A percentile compares a stretch with the other conserved stretches of the same genome.
Conservation (phyloP, 1,284 basidiomycete genomes). For the Leccinum griseonigrum region DNA sequence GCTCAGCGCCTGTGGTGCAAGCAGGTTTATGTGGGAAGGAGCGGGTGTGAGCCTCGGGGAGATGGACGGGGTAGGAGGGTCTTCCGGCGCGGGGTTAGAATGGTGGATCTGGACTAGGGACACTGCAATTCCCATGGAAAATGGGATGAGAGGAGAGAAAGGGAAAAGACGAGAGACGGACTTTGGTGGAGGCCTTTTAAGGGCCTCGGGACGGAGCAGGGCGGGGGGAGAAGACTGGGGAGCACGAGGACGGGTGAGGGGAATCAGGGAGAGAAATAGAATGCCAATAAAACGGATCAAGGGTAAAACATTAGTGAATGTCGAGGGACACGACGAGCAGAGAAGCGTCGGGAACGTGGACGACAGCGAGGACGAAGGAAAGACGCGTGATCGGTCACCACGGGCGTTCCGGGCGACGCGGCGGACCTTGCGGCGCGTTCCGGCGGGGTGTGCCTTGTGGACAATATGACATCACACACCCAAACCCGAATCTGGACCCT, state of each 20-base stretch:
- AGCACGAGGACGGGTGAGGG: conserved; percentile 27
- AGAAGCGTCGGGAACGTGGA: conserved; percentile 17
- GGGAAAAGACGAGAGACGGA: conserved; percentile 15
- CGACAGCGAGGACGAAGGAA: conserved; percentile 18
- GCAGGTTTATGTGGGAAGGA: conserved; percentile 30
- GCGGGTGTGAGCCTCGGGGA: conserved; percentile 17
- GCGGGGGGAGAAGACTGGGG: conserved; percentile 26
- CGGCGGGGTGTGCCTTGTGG: conserved; percentile 15
- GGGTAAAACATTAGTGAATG: conserved; percentile 20
- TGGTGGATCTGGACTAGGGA: conserved; percentile 34
- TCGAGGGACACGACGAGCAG: conserved; percentile 13
- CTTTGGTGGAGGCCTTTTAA: conserved; percentile 27
- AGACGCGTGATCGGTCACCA: conserved; percentile 25
- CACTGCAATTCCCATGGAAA: conserved; percentile 33
- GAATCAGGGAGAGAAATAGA: conserved; percentile 20
- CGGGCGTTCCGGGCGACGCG: conserved; percentile 17
- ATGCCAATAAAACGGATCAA: conserved; percentile 19
- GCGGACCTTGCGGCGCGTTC: conserved; percentile 27
- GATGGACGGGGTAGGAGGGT: conserved; percentile 9
- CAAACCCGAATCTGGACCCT: background rate
- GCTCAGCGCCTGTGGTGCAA: conserved; percentile 27
- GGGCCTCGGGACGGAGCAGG: conserved; percentile 20
- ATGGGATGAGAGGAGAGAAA: conserved; percentile 7
- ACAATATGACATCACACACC: background rate
- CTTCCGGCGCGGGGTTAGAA: conserved; percentile 17